Evolutionary conservation across 208 protist species (phyloP), one percentile per base, ranked within the genome.

Genomic region (Acanthamoeba quina): DNA sequence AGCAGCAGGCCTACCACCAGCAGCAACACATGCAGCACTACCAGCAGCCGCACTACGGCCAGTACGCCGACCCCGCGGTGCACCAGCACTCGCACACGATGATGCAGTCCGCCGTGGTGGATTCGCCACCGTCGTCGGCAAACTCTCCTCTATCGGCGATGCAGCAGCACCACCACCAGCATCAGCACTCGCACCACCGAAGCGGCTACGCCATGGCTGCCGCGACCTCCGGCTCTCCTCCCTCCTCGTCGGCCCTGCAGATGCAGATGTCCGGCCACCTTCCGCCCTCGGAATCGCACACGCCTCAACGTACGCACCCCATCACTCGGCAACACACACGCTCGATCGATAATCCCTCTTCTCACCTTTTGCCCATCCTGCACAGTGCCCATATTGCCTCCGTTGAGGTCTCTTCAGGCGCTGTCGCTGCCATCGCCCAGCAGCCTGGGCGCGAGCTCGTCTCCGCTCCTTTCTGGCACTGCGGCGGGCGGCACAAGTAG

Each of bases 191-290:
- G 41, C 44, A 37, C 44, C 15, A 85, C 76, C 41, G 24, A 9
- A 13, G 68, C 11, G 13, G 31, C 68, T 76, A 76, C 68, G 34
- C 26, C 9, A 26, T 31, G 60, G 17, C 54, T 7, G 24, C 58
- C 41, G 21, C 72, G 31, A 54, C 37, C 37, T 80, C 72, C 7
- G 19, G 5, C 72, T 54, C 72, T n/a, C 72, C 72, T 9, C 78
- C 78, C 13, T 7, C 78, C n/a, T 31, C 78, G n/a, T 34, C 78
- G 78, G 49, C 78, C 26, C 26, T 86, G 78, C 78, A 86, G 78
- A 86, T 86, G 78, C 78, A 86, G 31, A 56, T 86, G 78, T 15
- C 49, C 78, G 47, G 26, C 78, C 37, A 49, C 7, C 72, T 52
- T 37, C 41, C 29, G 11, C 29, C 64, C 29, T 5, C 64, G 7